Evolutionary conservation across 257 asterid genomes (phyloP), one percentile per base, ranked within the genome.

Genomic region (Forsythia suspensa): DNA sequence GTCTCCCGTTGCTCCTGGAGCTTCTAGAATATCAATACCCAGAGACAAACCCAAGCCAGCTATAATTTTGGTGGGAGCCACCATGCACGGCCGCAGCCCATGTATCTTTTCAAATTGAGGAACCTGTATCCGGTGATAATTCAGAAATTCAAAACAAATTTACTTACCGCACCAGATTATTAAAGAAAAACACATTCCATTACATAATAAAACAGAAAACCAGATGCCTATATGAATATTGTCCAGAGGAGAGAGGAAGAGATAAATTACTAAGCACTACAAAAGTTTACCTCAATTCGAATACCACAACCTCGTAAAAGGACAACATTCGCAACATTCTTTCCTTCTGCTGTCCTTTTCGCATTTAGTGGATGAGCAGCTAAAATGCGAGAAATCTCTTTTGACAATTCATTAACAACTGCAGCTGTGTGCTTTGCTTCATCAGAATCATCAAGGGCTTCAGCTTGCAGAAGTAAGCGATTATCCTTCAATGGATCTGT

Each of bases 21-120:
- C 97, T 90, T 96, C 99, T 66, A 96, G 88, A 84, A 94, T 96
- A 82, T 96, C 99, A 59, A 96, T 86, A 80, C 98, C 99, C 29
- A 96, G 96, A 38, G 99, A 96, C 83, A 96, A 84, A 38, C 99
- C 98, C 92, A 96, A 86, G 59, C 99, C 99, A 52, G 98, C 99
- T 12, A 96, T 96, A 52, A 96, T 96, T 83, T 96, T 96, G 71
- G 99, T 94, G 0, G 99, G 99, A 41, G 99, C 97, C 74, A 94
- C 98, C 98, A 96, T 96, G 79, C 98, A 96, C 12, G 99, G 98
- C 87, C 86, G 72, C 77, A 94, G 75, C 70, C 96, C 97, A 34
- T 96, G 99, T 63, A 87, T 40, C 74, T 75, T 84, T 75, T 89
- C 97, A 86, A 96, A 96, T 63, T 83, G 89, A 74, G 98, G 97